Base-by-base conservation (phyloP, 345 rosid genomes). In the Heritiera littoralis region DNA sequence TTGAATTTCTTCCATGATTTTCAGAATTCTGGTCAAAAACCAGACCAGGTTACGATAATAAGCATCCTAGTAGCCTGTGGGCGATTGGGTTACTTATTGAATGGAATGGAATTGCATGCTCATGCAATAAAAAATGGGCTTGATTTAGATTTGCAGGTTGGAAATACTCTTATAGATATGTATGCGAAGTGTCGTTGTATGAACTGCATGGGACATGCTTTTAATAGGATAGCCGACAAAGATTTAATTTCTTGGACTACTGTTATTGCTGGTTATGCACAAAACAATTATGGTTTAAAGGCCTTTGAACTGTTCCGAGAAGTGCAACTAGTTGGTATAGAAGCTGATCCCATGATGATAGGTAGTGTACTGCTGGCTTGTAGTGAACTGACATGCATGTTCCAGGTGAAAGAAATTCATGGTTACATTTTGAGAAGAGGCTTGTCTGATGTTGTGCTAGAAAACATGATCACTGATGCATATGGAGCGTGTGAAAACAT, bases 221-320 rank as follows among this genome's bases (percentile, higher is more conserved):
- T 95, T 81, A 77, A 77, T 60, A 67, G 74, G 86, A 89, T 93
- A 84, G 86, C 81, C 10, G 60, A 76, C 60, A 89, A 88, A 83
- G 98, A 93, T 89, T 84, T 78, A 56, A 87, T 95, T 82, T 92
- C 98, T 54, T 93, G 98, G 99, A 90, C 95, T 68, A 89, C 98
- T 15, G 79, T 87, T 52, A 87, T 92, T 28, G 89, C 96, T 63
- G 96, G 93, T 74, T 89, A 87, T 84, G 90, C 93, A 77, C 93
- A 89, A 82, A 95, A 91, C 77, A 78, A 72, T 75, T 84, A 80
- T 66, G 83, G 88, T 79, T 30, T 30, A 30, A 85, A 84, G 67
- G 93, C 93, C 74, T 75, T 89, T 63, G 81, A 82, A 75, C 78
- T 86, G 81, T 86, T 89, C 77, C 82, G 89, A 80, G 78, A 87